A percentile compares a stretch with the other conserved stretches of the same genome.
These are phyloP conservation scores for Flaveria ramosissima DNA, from an alignment of 129 eudicot species.

Conservation along the genomic window DNA sequence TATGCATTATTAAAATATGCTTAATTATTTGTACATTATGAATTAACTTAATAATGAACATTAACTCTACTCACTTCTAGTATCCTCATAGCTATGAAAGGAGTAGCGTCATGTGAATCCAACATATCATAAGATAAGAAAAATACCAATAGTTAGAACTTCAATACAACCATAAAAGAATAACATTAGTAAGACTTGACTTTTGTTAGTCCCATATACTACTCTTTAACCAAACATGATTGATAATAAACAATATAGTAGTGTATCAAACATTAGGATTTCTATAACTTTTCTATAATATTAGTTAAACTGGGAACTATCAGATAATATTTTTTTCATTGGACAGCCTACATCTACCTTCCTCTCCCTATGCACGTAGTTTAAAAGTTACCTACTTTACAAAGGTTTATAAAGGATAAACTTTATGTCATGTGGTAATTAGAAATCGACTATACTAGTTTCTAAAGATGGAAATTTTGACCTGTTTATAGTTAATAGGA, in stretches of 20 bases:
- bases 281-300: neutral
- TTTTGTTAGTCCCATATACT: conserved; percentile 11
- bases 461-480: neutral
- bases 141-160: conserved; percentile 34
- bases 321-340: neutral
- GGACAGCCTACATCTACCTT: neutral
- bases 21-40: neutral
- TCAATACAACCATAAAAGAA: conserved; percentile 8
- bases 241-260: conserved; percentile 2
- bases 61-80: conserved; percentile 58
- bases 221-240: neutral
- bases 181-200: conserved; percentile 1
- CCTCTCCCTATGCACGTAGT: conserved; percentile 6
- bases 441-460: conserved; percentile 13
- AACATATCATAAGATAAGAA: conserved; percentile 24
- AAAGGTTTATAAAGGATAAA: conserved; percentile 4
- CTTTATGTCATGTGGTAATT: neutral
- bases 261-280: neutral
- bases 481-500: neutral
- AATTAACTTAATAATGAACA: conserved; percentile 9
- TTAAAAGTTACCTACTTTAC: neutral
- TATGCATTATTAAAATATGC: conserved; percentile 6
- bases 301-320: neutral
- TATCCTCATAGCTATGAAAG: conserved; percentile 75
- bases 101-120: conserved; percentile 33